Evolutionary conservation across 139 green algal species (phyloP), one percentile per base, ranked within the genome.

Genomic region (Limnomonas spitsbergensis): DNA sequence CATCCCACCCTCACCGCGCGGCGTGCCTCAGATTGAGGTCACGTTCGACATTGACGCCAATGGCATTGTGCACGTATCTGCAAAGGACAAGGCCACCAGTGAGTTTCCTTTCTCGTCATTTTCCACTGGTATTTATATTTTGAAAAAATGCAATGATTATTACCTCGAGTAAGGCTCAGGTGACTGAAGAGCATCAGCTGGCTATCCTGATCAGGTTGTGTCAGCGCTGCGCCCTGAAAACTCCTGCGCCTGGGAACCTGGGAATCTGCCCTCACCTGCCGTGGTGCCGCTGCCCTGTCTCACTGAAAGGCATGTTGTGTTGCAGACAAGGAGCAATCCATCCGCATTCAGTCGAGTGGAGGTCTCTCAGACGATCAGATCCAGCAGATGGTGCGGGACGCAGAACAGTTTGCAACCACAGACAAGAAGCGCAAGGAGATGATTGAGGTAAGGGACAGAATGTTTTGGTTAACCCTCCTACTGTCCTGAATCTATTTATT

Each of bases 361-460:
- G 96, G 95, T 24, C 87, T 99, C 40, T 91, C 75, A 34, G 94
- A 99, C 52, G 86, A 91, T 4, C 87, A 98, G 80, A 98, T 99
- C 84, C 80, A 99, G 83, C 80, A 94, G 74, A 98, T 99, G 95
- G 83, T 88, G 53, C 82, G 83, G 34, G 94, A 99, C 40, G 94
- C 93, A 4, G 95, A 98, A 87, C 66, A 78, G 42, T 93, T 92
- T 68, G 91, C 92, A 2, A 88, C 88, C 26, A 88, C 90, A 75
- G 94, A 98, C 90, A 96, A 95, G 88, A 66, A 92, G 84, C 86
- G 94, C 69, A 98, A 98, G 91, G 93, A 92, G 40, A 71, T 96
- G 42, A 97, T 99, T 42, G 96, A 99, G 81, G 91, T 89, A 67
- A 54, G 69, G 32, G 35, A 61, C n/a, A n/a, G n/a, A n/a, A n/a